Base-by-base conservation (phyloP, 148 eudicot species). In the Rheum nobile region DNA sequence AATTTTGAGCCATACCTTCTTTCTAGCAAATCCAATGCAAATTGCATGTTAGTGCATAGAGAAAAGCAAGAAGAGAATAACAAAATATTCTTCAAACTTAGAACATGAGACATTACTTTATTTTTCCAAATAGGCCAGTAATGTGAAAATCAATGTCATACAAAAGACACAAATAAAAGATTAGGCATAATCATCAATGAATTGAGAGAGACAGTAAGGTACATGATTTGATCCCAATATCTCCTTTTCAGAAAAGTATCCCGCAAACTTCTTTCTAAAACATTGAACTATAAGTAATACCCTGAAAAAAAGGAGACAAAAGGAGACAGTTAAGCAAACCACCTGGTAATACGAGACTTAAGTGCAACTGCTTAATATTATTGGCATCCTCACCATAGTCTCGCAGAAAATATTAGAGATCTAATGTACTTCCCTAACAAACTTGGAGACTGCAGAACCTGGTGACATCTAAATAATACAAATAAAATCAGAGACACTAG, bases 141-240 rank as follows among this genome's bases (percentile, higher is more conserved):
- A 32, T 16, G 31, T 63, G 21, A 63, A 59, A 35, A 63, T 31
- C n/a, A 63, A 63, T 31, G 39, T 13, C 69, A 63, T 63, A 13
- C 38, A 61, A 12, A 61, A 10, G 35, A 28, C 12, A 28, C 7
- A 29, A 13, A n/a, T 14, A 61, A 63, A 22, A 55, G 24, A 55
- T 21, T n/a, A 22, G 24, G 32, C 31, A 55, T 31, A 41, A 34
- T 31, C 12, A 63, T 29, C 41, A 19, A 55, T 71, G 65, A 75
- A 80, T 71, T 72, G 61, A 68, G 16, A 67, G 73, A 48, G 61
- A 42, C 39, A 72, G 65, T 47, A 78, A 76, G 39, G 85, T 91
- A 95, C 98, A 88, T 90, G 87, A 72, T 87, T 87, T 55, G 98
- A 81, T 78, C 98, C 98, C 78, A 91, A 77, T 54, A 91, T 85